These are phyloP conservation scores for Funneliformis caledonium DNA, from an alignment of 371 early-diverging fungal species.

Conservation along the genomic window DNA sequence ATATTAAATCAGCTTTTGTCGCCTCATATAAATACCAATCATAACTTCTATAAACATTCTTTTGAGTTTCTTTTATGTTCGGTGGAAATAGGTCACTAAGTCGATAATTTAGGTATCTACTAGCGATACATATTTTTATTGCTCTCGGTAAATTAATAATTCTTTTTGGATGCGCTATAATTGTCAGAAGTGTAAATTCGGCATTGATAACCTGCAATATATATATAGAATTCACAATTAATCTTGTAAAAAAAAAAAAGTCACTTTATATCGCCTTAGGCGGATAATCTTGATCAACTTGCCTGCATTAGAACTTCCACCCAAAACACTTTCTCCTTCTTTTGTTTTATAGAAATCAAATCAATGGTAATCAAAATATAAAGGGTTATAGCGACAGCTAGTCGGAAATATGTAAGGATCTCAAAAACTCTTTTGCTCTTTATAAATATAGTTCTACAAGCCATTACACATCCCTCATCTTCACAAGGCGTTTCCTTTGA, in stretches of 20 bases:
- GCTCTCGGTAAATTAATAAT: conserved; percentile 26
- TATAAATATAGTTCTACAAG: background rate
- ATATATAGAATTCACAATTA: background rate
- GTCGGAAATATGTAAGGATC: conserved; percentile 1
- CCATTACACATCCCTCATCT: conserved; percentile 1
- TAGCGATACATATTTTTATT: conserved; percentile 10
- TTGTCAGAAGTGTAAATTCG: conserved; percentile 20
- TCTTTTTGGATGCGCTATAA: conserved; percentile 34
- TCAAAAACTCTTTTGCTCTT: conserved; percentile 13
- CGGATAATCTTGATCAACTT: background rate
- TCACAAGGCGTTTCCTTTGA: background rate
- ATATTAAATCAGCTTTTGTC: conserved; percentile 8
- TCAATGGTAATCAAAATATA: conserved; percentile 24
- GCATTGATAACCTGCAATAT: conserved; percentile 8
- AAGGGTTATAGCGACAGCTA: conserved; percentile 1
- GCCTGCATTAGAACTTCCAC: conserved; percentile 20
- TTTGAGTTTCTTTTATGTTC: conserved; percentile 13
- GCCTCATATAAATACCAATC: conserved; percentile 38
- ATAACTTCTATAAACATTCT: conserved; percentile 17
- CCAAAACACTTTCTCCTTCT: conserved; percentile 27
- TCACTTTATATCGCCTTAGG: background rate
- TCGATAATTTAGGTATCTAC: background rate
- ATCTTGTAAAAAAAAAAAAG: background rate
- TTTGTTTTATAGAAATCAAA: conserved; percentile 1
- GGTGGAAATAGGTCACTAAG: background rate